Evolutionary conservation across 2,329 filamentous ascomycete genomes (phyloP), one percentile per base, ranked within the genome.

Genomic region (Penicillium brevicompactum): DNA sequence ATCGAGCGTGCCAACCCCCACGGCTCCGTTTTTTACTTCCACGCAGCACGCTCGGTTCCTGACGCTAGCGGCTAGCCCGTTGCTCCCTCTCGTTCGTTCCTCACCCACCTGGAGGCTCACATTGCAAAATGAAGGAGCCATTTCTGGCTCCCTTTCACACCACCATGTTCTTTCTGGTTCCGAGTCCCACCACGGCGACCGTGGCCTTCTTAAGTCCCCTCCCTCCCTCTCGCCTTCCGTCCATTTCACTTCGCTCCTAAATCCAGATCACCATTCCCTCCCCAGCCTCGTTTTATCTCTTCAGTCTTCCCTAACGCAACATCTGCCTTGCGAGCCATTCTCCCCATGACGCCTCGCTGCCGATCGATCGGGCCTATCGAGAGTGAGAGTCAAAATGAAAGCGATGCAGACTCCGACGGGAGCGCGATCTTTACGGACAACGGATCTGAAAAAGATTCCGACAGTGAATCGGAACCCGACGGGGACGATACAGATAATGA

Each of bases 61-160:
- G 30, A 31, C 30, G 30, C 30, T 31, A 31, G 30, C 30, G 3
- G n/a, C n/a, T 10, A 10, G n/a, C n/a, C n/a, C n/a, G n/a, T 31
- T 31, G 30, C 30, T 31, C 30, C 30, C 30, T 3, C 3, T 31
- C 30, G 30, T 31, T 31, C 3, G 3, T 31, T 31, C 30, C 30
- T 31, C 30, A 40, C 37, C 37, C n/a, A 2, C 37, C 37, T 40
- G n/a, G 37, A 40, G 2, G 4, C 92, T 91, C 79, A 92, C 92
- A 57, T 85, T 97, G 44, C 92, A 97, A 78, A 97, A 96, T 77
- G 92, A 97, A 70, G 4, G 4, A 40, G 37, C 37, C 3, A 40
- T 14, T n/a, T n/a, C 11, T 40, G 37, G 37, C 37, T 40, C 37
- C 37, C 5, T 16, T 16, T 40, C 37, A 31, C 4, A 40, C 37